Conservation (phyloP, 805 yeast species). For the Suhomyces faveliae region DNA sequence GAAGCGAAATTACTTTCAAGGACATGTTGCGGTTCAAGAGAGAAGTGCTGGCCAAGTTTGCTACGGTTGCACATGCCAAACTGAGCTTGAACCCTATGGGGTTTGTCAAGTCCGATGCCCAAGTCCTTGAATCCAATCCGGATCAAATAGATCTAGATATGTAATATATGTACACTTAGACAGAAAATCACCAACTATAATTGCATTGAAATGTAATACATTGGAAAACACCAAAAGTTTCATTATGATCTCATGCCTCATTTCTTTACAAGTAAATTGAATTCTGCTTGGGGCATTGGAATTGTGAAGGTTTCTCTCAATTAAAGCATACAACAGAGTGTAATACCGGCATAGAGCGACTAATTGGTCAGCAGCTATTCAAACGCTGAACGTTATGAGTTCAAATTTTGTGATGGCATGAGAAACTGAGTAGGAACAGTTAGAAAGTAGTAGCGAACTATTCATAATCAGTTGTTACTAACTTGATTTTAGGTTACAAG, state of each 20-base stretch:
- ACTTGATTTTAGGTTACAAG: too few relatives aligned
- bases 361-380: not conserved
- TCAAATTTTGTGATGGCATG: too few relatives aligned
- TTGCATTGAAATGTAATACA: too few relatives aligned
- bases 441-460: too few relatives aligned
- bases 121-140: constrained; percentile 24
- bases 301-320: not conserved
- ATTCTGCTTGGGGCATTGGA: too few relatives aligned
- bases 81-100: constrained; percentile 41
- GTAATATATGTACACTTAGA: constrained; percentile 12
- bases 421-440: too few relatives aligned
- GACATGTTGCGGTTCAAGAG: constrained; percentile 68
- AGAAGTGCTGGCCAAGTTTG: constrained; percentile 24
- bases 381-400: too few relatives aligned
- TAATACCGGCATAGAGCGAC: not conserved
- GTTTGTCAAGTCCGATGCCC: constrained; percentile 37
- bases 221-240: too few relatives aligned
- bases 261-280: too few relatives aligned
- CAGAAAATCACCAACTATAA: too few relatives aligned
- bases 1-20: constrained; percentile 69
- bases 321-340: not conserved
- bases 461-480: too few relatives aligned
- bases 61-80: constrained; percentile 13
- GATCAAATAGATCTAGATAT: constrained; percentile 62
- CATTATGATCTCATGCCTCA: too few relatives aligned